Evolutionary conservation across 805 yeast genomes (phyloP), one percentile per base, ranked within the genome.

Genomic region (Candida ulmi): DNA sequence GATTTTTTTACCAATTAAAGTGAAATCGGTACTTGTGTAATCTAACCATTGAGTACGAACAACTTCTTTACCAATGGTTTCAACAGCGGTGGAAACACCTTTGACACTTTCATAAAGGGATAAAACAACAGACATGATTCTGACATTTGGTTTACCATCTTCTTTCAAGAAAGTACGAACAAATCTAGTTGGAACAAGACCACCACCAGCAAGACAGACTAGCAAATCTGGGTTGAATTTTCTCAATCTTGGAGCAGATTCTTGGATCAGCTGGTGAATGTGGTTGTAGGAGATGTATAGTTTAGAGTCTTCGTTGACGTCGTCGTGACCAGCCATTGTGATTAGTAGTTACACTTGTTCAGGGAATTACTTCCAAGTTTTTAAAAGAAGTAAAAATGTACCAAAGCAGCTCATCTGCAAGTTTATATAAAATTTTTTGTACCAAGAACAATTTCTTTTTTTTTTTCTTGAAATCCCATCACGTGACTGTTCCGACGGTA

Each of bases 131-230:
- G 99, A 97, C 79, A 90, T 91, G 56, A 91, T 88, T 55, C 95
- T 82, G 44, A 88, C 82, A 54, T 90, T 91, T 52, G 95, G 91
- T 44, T 81, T 69, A 44, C 95, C 95, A 24, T 84, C 86, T 50
- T 82, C 84, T 63, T 90, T 91, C 51, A 91, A 70, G 64, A 91
- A 93, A 2, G 98, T 81, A 62, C 99, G 79, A 60, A 91, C 73
- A 65, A 93, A 93, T 62, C 99, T 79, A 8, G 99, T 97, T 21
- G 98, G 99, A 42, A 91, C 93, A 63, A 91, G 87, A 2, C 98
- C 99, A 60, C 99, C 96, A 53, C 96, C 96, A 57, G 95, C 99
- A 55, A 91, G 88, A 51, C 98, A 97, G 46, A 91, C 86, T 65
- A 90, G 86, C 43, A 87, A 72, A 62, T 90, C 95, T 30, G 96